A percentile compares a stretch with the other conserved stretches of the same genome.
Evolutionary conservation across 225 moss, liverwort and hornwort species (phyloP).

Genomic region (Pseudoscleropodium purum): DNA sequence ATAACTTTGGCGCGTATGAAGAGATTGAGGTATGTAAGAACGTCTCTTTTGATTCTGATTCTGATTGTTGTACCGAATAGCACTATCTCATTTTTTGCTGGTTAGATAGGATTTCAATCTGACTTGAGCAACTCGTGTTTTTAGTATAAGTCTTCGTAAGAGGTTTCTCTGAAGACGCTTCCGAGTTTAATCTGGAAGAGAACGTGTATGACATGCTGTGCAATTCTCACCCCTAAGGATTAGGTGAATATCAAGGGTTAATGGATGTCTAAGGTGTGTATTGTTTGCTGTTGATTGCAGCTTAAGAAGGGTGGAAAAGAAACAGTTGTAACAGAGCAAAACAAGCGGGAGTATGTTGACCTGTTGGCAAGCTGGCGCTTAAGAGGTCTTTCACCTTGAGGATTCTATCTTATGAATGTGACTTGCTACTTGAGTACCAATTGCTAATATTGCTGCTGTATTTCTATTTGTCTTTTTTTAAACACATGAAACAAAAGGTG

Average conservation of each 20-base stretch:
- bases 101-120: not conserved
- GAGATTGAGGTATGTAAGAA: conserved; percentile 73
- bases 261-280: not conserved
- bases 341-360: conserved; percentile 98
- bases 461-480: not conserved
- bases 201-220: not conserved
- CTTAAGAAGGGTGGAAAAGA: conserved; percentile 87
- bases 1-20: conserved; percentile 98
- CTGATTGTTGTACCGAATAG: not conserved
- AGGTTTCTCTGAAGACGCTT: not conserved
- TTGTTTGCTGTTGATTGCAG: conserved; percentile 38
- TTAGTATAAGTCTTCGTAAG: not conserved
- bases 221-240: not conserved
- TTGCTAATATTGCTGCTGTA: not conserved
- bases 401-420: not conserved
- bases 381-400: conserved; percentile 48
- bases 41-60: not conserved
- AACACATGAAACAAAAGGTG: not conserved
- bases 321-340: conserved; percentile 63
- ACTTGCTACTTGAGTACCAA: not conserved
- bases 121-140: not conserved
- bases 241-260: not conserved
- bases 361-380: conserved; percentile 93
- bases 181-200: not conserved
- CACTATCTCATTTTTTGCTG: not conserved